Evolutionary conservation across 495 filamentous ascomycete genomes (phyloP).

Genomic region (Venustampulla echinocandica): DNA sequence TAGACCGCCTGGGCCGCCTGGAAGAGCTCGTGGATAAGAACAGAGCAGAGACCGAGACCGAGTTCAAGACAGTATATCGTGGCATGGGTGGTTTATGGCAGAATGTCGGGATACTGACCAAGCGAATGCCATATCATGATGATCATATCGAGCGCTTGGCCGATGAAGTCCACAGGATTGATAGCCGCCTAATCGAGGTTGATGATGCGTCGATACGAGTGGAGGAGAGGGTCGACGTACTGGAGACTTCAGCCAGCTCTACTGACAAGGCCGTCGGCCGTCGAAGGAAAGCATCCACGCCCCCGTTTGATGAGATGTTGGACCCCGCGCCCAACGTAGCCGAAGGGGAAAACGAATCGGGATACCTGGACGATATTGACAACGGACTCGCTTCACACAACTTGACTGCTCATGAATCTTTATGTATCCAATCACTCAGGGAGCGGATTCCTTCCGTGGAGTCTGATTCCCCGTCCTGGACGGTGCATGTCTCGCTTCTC

Average conservation of each 20-base stretch:
- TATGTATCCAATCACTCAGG: constrained; percentile 14
- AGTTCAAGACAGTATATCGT: constrained; percentile 41
- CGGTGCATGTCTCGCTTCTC: constrained; percentile 46
- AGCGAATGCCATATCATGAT: constrained; percentile 32
- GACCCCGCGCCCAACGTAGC: background rate
- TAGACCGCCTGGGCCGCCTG: constrained; percentile 36
- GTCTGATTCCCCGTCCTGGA: constrained; percentile 33
- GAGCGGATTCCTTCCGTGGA: constrained; percentile 16
- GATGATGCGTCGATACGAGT: constrained; percentile 41
- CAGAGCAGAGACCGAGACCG: constrained; percentile 36
- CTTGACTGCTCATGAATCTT: too few relatives aligned
- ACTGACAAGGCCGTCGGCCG: constrained; percentile 17
- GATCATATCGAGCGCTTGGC: constrained; percentile 36
- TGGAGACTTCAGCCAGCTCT: constrained; percentile 28
- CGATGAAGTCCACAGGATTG: constrained; percentile 34
- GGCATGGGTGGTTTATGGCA: constrained; percentile 43
- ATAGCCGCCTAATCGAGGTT: constrained; percentile 37
- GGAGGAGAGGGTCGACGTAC: constrained; percentile 42
- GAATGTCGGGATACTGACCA: constrained; percentile 37
- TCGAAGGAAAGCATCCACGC: constrained; percentile 24
- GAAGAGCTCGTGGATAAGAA: constrained; percentile 45
- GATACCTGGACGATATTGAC: background rate
- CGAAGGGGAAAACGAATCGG: background rate
- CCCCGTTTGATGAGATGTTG: constrained; percentile 7
- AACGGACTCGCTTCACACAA: too few relatives aligned